A percentile compares a stretch with the other conserved stretches of the same genome.
These are phyloP conservation scores for Litchi chinensis DNA, from an alignment of 345 rosid species.

Conservation along the genomic window DNA sequence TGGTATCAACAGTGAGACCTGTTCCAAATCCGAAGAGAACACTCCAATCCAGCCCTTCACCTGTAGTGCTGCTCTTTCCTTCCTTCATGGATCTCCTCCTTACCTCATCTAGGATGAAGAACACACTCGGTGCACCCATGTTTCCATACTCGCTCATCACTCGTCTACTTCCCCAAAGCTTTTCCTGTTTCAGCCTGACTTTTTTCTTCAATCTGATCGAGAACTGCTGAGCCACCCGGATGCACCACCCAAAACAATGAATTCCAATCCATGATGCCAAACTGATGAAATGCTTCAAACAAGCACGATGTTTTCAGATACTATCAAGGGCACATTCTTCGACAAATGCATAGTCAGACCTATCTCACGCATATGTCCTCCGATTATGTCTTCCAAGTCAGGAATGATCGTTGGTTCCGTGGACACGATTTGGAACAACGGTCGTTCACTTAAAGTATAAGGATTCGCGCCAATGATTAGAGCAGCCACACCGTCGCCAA, in stretches of 20 bases:
- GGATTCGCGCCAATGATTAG: neutral
- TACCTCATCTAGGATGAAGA: neutral
- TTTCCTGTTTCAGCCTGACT: neutral
- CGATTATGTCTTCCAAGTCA: neutral
- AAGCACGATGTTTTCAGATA: neutral
- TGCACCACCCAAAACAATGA: neutral
- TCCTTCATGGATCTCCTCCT: neutral
- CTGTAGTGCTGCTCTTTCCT: neutral
- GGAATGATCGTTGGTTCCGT: neutral
- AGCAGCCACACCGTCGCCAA: neutral
- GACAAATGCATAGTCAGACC: neutral
- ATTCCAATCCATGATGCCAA: constrained; percentile 2
- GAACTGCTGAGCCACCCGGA: neutral
- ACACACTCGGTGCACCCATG: neutral
- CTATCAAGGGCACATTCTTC: neutral
- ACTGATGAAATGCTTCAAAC: neutral
- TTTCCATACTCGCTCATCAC: neutral
- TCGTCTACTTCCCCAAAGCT: neutral
- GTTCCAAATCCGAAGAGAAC: neutral
- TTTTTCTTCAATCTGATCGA: constrained; percentile 1
- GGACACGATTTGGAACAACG: neutral
- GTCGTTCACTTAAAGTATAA: neutral
- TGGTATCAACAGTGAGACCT: neutral
- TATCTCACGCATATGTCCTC: neutral
- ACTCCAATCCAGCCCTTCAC: neutral